Evolutionary conservation across 2,329 filamentous ascomycete species (phyloP).

Genomic region (Colletotrichum nymphaeae): DNA sequence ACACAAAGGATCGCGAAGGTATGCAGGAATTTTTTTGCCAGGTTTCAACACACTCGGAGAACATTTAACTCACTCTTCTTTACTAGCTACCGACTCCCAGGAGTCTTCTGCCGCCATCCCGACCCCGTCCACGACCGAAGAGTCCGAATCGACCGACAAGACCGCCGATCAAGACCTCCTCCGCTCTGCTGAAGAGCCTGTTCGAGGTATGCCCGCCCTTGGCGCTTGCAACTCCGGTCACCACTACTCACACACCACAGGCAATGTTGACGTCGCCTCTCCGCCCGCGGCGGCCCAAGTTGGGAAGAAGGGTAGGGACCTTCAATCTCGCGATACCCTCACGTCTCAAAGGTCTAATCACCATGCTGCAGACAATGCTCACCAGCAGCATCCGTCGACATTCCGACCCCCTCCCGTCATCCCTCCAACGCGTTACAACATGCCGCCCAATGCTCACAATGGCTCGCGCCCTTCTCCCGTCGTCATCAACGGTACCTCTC

Average conservation of each 20-base stretch:
- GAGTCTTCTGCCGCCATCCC: slow-evolving; percentile 10
- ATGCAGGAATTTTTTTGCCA: not conserved
- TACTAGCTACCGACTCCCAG: slow-evolving; percentile 3
- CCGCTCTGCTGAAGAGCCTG: not conserved
- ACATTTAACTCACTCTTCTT: not conserved
- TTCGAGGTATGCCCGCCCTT: slow-evolving; percentile 12
- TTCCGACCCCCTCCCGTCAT: slow-evolving; percentile 45
- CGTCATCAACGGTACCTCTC: slow-evolving; percentile 47
- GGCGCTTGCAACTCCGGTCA: no score
- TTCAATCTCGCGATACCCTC: not conserved
- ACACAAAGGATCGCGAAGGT: slow-evolving; percentile 19
- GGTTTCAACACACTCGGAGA: not conserved
- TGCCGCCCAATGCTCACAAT: slow-evolving; percentile 44
- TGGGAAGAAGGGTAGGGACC: not conserved
- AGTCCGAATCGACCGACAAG: slow-evolving; percentile 30
- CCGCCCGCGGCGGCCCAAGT: not conserved
- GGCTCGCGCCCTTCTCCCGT: slow-evolving; percentile 42
- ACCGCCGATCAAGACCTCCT: slow-evolving; percentile 11
- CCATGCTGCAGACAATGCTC: slow-evolving; percentile 12
- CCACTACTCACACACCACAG: not conserved
- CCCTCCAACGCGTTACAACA: slow-evolving; percentile 52
- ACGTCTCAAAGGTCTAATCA: not conserved
- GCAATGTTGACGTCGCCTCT: not conserved
- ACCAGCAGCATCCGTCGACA: slow-evolving; percentile 7
- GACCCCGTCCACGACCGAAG: slow-evolving; percentile 2